Evolutionary conservation across 2,329 filamentous ascomycete species (phyloP).

Genomic region (Hypoxylon sp.): DNA sequence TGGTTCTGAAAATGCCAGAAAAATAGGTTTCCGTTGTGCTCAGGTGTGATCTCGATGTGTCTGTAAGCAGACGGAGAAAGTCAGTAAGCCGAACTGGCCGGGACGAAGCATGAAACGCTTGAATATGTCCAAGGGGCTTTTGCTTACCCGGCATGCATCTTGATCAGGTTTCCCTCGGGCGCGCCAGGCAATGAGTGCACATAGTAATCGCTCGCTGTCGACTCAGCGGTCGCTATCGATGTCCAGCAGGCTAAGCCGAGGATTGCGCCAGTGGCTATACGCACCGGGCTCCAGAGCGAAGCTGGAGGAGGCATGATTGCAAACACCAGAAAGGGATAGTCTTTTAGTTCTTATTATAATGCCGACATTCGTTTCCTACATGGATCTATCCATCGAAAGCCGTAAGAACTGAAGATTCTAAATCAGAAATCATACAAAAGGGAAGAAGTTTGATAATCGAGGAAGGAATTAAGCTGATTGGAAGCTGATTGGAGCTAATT

Average conservation of each 20-base stretch:
- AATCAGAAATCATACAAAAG: conserved; percentile 8
- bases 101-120: conserved; percentile 30
- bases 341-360: conserved; percentile 23
- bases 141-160: conserved; percentile 97
- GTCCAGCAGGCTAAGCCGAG: conserved; percentile 62
- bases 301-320: conserved; percentile 51
- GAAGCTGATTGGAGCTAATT: conserved; percentile 23
- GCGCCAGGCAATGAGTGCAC: conserved; percentile 87
- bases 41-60: conserved; percentile 89
- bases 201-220: conserved; percentile 87
- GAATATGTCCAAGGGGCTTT: conserved; percentile 1
- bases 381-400: conserved; percentile 17
- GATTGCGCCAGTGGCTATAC: conserved; percentile 49
- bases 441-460: conserved; percentile 8
- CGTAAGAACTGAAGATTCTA: not conserved
- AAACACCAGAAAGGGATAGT: conserved; percentile 23
- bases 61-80: conserved; percentile 61
- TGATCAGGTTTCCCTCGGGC: conserved; percentile 82
- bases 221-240: conserved; percentile 57
- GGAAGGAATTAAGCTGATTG: conserved; percentile 19
- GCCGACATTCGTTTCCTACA: conserved; percentile 22
- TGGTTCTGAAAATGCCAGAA: conserved; percentile 99
- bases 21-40: conserved; percentile 93
- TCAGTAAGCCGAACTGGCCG: conserved; percentile 32
- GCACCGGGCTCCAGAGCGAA: conserved; percentile 50